These are phyloP conservation scores for Diaporthe velutina DNA, from an alignment of 2,329 filamentous ascomycete species.

Conservation along the genomic window DNA sequence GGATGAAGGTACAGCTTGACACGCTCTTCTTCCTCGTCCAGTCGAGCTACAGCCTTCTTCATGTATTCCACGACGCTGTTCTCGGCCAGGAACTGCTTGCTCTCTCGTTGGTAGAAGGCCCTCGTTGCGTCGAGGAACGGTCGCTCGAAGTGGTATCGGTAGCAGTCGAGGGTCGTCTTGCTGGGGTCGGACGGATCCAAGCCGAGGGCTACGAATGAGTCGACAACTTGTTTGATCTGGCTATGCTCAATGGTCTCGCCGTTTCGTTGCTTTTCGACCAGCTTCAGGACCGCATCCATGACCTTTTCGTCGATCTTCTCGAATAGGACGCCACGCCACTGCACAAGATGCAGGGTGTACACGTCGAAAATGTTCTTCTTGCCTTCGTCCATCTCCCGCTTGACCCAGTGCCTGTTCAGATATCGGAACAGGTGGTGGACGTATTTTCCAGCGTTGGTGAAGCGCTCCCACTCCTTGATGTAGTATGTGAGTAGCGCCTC, in stretches of 20 bases:
- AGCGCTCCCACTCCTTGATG: conserved; percentile 96
- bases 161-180: conserved; percentile 96
- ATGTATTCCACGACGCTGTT: conserved; percentile 99
- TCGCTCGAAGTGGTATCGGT: conserved; percentile 90
- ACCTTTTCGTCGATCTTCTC: conserved; percentile 85
- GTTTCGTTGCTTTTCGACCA: conserved; percentile 96
- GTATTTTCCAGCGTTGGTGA: conserved; percentile 95
- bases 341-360: conserved; percentile 94
- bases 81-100: conserved; percentile 92
- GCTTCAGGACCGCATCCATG: conserved; percentile 93
- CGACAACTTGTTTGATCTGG: conserved; percentile 96
- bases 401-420: conserved; percentile 98
- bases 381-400: conserved; percentile 97
- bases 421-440: conserved; percentile 98
- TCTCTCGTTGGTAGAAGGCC: conserved; percentile 91
- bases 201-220: conserved; percentile 95
- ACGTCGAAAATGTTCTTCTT: conserved; percentile 99
- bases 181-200: conserved; percentile 93
- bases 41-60: conserved; percentile 95
- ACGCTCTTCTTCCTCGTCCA: conserved; percentile 94
- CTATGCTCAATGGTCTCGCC: conserved; percentile 97
- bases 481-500: conserved; percentile 93
- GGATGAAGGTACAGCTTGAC: conserved; percentile 92
- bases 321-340: conserved; percentile 95
- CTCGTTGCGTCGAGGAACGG: conserved; percentile 90